Evolutionary conservation across 495 filamentous ascomycete species (phyloP), one percentile per base, ranked within the genome.

Genomic region (Daldinia vernicosa): DNA sequence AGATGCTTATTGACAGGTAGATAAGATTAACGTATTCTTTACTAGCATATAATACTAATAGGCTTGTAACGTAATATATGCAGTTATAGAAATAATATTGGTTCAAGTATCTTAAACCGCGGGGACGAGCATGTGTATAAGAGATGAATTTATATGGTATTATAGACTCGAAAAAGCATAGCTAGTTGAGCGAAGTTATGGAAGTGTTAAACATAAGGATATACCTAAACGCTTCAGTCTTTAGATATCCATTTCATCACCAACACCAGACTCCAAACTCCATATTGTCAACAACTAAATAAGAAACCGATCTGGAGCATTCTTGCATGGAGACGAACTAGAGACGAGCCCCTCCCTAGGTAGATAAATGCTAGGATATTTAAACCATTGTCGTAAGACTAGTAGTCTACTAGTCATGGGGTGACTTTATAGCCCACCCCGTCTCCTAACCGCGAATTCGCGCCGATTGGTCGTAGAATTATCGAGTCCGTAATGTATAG

Each of bases 401-500:
- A n/a, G n/a, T n/a, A n/a, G n/a, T n/a, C n/a, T n/a, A n/a, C n/a
- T n/a, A 12, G 14, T 43, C 3, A 6, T n/a, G 6, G 4, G 15
- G n/a, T 17, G 15, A 6, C 39, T 43, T 43, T 43, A 6, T 5
- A 43, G 39, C 15, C 39, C 39, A 43, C 17, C 39, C 14, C 8
- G 0, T n/a, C 14, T 1, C 33, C 32, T 14, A 9, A 12, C 11
- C 15, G 22, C 28, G 26, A 22, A 8, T 35, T 9, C 15, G 12
- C 22, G 17, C 54, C 33, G 59, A 55, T 37, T 7, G 6, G 35
- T 45, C 22, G 26, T 51, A 45, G 8, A 11, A 30, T 32, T 62
- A 68, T 62, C 56, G 64, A 26, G 60, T 69, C 57, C 69, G 54
- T 30, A 60, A 65, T 22, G 50, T 72, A 27, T 69, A 69, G 1